These are phyloP conservation scores for Ogataea pilisensis DNA, from an alignment of 805 yeast genomes.

Conservation along the genomic window DNA sequence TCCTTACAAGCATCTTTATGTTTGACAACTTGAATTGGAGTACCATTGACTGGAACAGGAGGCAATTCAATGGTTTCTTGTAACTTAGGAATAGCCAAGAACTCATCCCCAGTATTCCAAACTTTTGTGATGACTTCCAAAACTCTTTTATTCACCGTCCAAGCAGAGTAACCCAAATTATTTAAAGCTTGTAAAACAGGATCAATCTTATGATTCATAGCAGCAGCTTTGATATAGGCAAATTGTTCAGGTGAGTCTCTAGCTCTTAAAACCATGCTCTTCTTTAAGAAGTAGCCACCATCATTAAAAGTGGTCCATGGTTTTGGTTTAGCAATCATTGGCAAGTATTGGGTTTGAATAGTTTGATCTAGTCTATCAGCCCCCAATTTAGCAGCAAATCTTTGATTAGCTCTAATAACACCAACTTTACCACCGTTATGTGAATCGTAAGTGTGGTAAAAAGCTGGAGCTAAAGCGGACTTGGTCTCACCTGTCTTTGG, in stretches of 20 bases:
- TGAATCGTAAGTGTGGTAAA: constrained; percentile 83
- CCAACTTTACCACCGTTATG: constrained; percentile 78
- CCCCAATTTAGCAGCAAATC: constrained; percentile 61
- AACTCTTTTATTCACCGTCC: constrained; percentile 82
- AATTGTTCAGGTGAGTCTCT: constrained; percentile 84
- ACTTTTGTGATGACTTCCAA: constrained; percentile 65
- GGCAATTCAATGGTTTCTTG: constrained; percentile 45
- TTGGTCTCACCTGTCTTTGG: constrained; percentile 69
- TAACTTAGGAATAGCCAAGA: constrained; percentile 67
- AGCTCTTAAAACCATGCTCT: constrained; percentile 63
- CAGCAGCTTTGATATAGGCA: constrained; percentile 85
- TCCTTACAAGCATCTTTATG: constrained; percentile 63
- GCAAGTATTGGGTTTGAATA: constrained; percentile 76
- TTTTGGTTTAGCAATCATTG: constrained; percentile 89
- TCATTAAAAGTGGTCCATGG: constrained; percentile 79
- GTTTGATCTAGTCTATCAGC: constrained; percentile 60
- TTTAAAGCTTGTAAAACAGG: constrained; percentile 76
- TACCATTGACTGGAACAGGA: constrained; percentile 58
- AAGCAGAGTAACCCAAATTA: constrained; percentile 80
- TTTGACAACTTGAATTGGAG: constrained; percentile 64
- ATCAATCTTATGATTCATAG: constrained; percentile 60
- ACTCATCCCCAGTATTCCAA: constrained; percentile 83
- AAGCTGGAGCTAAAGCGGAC: constrained; percentile 82
- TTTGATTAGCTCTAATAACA: constrained; percentile 69
- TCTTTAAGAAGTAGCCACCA: constrained; percentile 80